These are phyloP conservation scores for Agrocybe pediades DNA, from an alignment of 768 basidiomycete species.

Conservation along the genomic window DNA sequence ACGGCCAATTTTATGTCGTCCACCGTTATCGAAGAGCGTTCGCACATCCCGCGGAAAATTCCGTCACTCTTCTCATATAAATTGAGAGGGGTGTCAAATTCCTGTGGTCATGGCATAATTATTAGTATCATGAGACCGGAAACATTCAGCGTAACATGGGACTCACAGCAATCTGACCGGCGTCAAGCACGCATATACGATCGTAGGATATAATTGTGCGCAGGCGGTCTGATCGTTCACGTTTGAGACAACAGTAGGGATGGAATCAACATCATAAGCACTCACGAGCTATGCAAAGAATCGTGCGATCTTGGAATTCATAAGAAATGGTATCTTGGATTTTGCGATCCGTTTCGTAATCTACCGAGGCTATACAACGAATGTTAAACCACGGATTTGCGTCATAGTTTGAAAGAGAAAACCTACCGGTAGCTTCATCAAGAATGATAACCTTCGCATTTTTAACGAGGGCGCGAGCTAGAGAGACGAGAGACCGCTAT, in stretches of 20 bases:
- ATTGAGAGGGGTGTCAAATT: constrained; percentile 79
- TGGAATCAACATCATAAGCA: constrained; percentile 10
- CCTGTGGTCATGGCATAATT: constrained; percentile 33
- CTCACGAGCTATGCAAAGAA: constrained; percentile 86
- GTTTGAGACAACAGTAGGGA: constrained; percentile 2
- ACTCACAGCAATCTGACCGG: constrained; percentile 72
- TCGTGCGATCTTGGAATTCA: constrained; percentile 83
- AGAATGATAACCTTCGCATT: constrained; percentile 83
- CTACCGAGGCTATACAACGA: constrained; percentile 66
- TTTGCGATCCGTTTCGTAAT: constrained; percentile 87
- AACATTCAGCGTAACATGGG: not conserved
- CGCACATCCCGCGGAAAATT: constrained; percentile 87
- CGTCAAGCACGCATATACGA: constrained; percentile 85
- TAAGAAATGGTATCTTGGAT: constrained; percentile 89
- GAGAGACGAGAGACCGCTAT: constrained; percentile 79
- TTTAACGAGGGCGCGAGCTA: constrained; percentile 89
- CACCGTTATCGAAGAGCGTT: constrained; percentile 72
- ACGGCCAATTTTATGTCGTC: constrained; percentile 61
- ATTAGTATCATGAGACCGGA: not conserved
- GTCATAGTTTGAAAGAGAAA: not conserved
- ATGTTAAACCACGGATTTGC: not conserved
- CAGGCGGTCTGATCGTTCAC: constrained; percentile 60
- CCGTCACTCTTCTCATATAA: constrained; percentile 60
- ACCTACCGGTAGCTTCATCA: constrained; percentile 82
- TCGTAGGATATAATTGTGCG: constrained; percentile 89